Evolutionary conservation across 768 basidiomycete genomes (phyloP).

Genomic region (Lactifluus subvellereus): DNA sequence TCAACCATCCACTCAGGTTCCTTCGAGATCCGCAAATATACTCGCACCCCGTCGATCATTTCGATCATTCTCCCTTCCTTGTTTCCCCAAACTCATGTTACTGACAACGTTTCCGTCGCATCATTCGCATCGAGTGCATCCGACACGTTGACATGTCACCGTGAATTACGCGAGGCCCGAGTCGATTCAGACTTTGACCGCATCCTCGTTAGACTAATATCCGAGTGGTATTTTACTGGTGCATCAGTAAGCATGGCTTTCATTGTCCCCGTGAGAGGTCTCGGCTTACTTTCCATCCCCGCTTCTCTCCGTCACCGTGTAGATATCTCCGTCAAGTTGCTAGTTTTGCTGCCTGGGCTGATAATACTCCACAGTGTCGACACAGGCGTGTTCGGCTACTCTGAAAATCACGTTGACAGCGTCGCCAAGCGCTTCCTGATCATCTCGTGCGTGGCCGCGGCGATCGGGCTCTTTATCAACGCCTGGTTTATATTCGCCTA

Average conservation of each 20-base stretch:
- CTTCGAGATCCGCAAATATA: slow-evolving; percentile 17
- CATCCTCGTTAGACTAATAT: slow-evolving; percentile 42
- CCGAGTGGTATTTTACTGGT: slow-evolving; percentile 37
- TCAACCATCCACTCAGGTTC: slow-evolving; percentile 6
- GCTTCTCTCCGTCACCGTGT: slow-evolving; percentile 60
- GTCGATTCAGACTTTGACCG: slow-evolving; percentile 47
- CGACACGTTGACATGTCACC: slow-evolving; percentile 50
- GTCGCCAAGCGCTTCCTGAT: slow-evolving; percentile 49
- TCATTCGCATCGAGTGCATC: slow-evolving; percentile 36
- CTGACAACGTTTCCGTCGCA: slow-evolving; percentile 36
- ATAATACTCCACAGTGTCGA: slow-evolving; percentile 31
- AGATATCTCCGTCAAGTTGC: slow-evolving; percentile 22
- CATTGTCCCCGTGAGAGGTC: slow-evolving; percentile 36
- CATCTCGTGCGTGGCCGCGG: slow-evolving; percentile 26
- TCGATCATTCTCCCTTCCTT: slow-evolving; percentile 22
- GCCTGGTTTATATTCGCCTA: slow-evolving; percentile 66
- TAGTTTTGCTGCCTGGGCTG: not conserved
- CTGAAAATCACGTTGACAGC: slow-evolving; percentile 40
- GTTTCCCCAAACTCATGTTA: slow-evolving; percentile 10
- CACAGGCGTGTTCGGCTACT: slow-evolving; percentile 60
- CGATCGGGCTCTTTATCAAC: slow-evolving; percentile 56
- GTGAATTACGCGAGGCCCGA: slow-evolving; percentile 45
- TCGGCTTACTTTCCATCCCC: slow-evolving; percentile 27
- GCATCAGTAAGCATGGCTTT: not conserved
- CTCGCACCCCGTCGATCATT: not conserved